phyloP scores from a whole-genome alignment of 2,329 filamentous ascomycete species.

The Stachybotrys echinatus region DNA sequence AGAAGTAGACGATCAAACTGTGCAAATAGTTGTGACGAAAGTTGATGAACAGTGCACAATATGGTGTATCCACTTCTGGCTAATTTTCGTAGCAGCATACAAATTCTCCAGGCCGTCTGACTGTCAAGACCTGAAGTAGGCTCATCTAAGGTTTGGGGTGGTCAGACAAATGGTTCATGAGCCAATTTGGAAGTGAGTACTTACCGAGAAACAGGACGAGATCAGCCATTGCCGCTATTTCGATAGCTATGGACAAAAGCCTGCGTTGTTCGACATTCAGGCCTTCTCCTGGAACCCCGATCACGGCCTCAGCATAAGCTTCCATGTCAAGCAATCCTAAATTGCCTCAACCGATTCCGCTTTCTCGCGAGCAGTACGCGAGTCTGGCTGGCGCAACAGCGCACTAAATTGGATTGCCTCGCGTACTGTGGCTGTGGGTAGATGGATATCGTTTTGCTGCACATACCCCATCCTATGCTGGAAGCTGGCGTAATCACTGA shows the following conservation, averaged over 20 bases:
- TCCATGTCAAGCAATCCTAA: too few relatives aligned
- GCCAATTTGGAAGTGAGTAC: neutral
- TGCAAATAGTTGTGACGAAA: neutral
- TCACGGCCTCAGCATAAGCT: constrained; percentile 45
- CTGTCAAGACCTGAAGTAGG: neutral
- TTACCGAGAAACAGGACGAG: neutral
- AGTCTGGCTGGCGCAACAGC: constrained; percentile 32
- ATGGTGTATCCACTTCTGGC: neutral
- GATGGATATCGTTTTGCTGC: constrained; percentile 53
- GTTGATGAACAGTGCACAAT: neutral
- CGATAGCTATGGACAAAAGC: neutral
- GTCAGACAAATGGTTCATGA: neutral
- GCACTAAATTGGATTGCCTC: constrained; percentile 30
- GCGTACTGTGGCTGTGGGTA: constrained; percentile 31
- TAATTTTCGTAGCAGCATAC: neutral
- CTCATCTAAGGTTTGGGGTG: neutral
- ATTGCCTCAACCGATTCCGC: too few relatives aligned
- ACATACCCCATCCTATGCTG: constrained; percentile 65
- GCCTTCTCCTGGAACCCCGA: constrained; percentile 24
- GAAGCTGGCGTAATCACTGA: constrained; percentile 59
- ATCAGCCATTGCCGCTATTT: neutral
- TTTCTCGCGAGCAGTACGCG: too few relatives aligned
- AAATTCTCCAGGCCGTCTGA: constrained; percentile 1
- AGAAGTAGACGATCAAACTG: neutral
- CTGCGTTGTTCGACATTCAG: constrained; percentile 1